Evolutionary conservation across 73 alveolate species (phyloP).

Genomic region (Tetrahymena malaccensis): DNA sequence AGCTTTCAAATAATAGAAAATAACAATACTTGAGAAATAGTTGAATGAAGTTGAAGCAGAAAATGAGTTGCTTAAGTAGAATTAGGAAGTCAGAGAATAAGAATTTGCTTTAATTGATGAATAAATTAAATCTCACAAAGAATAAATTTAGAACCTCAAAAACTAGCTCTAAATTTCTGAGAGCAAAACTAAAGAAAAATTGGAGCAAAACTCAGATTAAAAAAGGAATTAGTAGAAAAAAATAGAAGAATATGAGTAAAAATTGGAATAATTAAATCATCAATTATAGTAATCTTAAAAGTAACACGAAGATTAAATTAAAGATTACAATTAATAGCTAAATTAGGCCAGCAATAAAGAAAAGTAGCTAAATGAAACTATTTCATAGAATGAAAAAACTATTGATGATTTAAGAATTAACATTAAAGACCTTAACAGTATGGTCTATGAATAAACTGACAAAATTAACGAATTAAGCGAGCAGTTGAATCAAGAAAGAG

Average conservation of each 20-base stretch:
- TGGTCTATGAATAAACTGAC: neutral
- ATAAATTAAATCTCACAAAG: neutral
- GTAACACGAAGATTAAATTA: neutral
- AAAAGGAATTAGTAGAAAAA: neutral
- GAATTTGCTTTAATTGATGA: neutral
- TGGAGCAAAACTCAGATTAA: neutral
- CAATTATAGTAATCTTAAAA: neutral
- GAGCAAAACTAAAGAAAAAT: neutral
- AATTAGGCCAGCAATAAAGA: neutral
- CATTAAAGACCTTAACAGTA: neutral
- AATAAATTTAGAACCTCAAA: neutral
- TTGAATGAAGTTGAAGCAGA: neutral
- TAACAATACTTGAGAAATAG: neutral
- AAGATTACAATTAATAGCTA: too few species aligned
- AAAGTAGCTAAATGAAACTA: neutral
- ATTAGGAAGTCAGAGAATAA: neutral
- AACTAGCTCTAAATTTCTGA: neutral
- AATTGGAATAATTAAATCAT: neutral
- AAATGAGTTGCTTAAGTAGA: neutral
- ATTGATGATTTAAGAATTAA: neutral
- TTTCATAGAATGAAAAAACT: neutral
- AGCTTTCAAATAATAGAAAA: neutral
- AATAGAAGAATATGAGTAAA: neutral
- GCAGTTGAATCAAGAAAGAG: neutral
- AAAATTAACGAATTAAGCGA: neutral